phyloP scores from a whole-genome alignment of 306 rosid species.

The Oemleria cerasiformis region DNA sequence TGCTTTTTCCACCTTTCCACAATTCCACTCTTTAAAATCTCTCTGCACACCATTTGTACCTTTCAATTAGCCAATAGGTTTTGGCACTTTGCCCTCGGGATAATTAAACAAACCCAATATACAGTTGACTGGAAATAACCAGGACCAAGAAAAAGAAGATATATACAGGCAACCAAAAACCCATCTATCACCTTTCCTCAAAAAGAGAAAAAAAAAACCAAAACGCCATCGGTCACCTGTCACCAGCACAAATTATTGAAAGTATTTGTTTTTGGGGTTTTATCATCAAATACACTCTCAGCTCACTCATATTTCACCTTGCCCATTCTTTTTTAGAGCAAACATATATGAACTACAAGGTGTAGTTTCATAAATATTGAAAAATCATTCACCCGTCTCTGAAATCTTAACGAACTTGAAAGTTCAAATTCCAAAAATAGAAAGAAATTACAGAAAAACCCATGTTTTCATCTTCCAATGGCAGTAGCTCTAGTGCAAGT shows the following conservation, averaged over 20 bases:
- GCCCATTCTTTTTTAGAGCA: background rate
- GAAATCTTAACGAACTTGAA: no score
- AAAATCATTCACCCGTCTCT: no score
- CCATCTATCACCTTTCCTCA: background rate
- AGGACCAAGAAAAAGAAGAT: background rate
- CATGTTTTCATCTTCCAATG: slow-evolving; percentile 60
- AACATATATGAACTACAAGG: no score
- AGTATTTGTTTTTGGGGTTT: background rate
- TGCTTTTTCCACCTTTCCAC: slow-evolving; percentile 31
- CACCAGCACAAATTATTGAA: background rate
- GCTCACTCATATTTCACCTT: background rate
- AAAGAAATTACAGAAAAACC: background rate
- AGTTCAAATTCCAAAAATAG: no score
- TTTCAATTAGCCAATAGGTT: background rate
- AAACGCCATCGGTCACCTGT: background rate
- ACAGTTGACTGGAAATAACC: background rate
- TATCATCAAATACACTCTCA: background rate
- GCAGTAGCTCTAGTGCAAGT: slow-evolving; percentile 13
- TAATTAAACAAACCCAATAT: background rate
- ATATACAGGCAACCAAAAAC: background rate
- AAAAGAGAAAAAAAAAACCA: background rate
- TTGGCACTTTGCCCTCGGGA: slow-evolving; percentile 3
- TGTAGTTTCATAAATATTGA: no score
- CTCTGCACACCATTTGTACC: background rate
- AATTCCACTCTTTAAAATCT: background rate